phyloP scores from a whole-genome alignment of 768 basidiomycete genomes.

The Boletus eberwhitei region DNA sequence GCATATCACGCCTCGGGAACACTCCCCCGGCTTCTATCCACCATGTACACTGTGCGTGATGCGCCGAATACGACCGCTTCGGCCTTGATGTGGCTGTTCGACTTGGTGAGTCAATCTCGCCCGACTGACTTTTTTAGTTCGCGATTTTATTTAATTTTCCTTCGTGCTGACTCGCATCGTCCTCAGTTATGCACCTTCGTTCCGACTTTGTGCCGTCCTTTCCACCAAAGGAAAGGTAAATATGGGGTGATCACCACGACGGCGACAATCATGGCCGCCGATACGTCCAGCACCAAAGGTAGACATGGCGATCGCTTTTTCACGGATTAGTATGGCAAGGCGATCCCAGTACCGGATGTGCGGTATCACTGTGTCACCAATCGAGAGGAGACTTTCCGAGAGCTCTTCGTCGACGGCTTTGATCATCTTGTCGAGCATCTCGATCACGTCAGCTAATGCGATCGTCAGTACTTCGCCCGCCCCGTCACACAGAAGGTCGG shows the following conservation, averaged over 20 bases:
- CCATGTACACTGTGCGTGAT: too few relatives aligned
- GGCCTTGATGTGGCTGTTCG: too few relatives aligned
- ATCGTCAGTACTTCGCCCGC: background rate
- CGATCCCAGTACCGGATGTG: conserved; percentile 14
- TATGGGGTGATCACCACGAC: background rate
- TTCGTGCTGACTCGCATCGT: too few relatives aligned
- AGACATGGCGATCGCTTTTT: background rate
- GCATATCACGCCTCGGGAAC: too few relatives aligned
- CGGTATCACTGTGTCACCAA: conserved; percentile 3
- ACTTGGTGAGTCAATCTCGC: too few relatives aligned
- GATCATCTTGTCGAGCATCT: background rate
- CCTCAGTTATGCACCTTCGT: too few relatives aligned
- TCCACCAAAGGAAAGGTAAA: background rate
- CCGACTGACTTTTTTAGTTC: too few relatives aligned
- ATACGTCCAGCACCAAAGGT: conserved; percentile 1
- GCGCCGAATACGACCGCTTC: too few relatives aligned
- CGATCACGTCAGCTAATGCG: background rate
- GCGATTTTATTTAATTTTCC: too few relatives aligned
- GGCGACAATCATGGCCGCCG: background rate
- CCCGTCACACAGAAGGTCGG: background rate
- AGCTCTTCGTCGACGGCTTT: conserved; percentile 7
- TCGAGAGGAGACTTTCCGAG: conserved; percentile 6
- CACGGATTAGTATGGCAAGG: background rate
- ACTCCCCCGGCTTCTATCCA: too few relatives aligned
- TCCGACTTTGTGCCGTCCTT: too few relatives aligned